Percentiles rank a stretch among this genome's conserved stretches.
Evolutionary conservation across 2,329 filamentous ascomycete genomes (phyloP).

Genomic region (Phaeophleospora eucalypticola): DNA sequence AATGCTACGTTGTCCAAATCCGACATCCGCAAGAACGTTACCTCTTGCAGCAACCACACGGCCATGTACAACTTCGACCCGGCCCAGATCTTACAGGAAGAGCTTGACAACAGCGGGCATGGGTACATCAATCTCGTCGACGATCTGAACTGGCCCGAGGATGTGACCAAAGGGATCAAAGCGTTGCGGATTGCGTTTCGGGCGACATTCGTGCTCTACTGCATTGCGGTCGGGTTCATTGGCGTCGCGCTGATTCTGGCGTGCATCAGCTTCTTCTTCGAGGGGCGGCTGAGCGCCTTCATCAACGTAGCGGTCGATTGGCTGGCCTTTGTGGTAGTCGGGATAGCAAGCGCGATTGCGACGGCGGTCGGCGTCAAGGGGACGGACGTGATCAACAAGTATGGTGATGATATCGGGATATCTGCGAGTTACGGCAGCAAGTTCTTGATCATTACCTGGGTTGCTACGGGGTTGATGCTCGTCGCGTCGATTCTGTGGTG

Average conservation of each 20-base stretch:
- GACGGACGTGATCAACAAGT: conserved; percentile 49
- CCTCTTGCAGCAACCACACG: conserved; percentile 50
- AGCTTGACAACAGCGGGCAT: conserved; percentile 41
- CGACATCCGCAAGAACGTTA: conserved; percentile 50
- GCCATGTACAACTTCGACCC: conserved; percentile 57
- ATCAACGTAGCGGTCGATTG: conserved; percentile 49
- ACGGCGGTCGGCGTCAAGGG: conserved; percentile 59
- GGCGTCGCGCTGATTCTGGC: conserved; percentile 49
- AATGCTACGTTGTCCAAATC: conserved; percentile 39
- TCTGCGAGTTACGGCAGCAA: conserved; percentile 49
- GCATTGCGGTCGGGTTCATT: conserved; percentile 52
- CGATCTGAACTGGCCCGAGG: conserved; percentile 54
- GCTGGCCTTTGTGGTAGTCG: conserved; percentile 56
- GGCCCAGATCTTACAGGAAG: conserved; percentile 44
- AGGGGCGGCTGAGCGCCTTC: conserved; percentile 45
- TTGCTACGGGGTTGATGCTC: conserved; percentile 40
- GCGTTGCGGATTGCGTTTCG: conserved; percentile 48
- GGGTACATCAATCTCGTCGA: conserved; percentile 45
- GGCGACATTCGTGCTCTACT: conserved; percentile 57
- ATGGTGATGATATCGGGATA: conserved; percentile 49
- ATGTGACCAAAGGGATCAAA: conserved; percentile 52
- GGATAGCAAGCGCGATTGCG: conserved; percentile 70
- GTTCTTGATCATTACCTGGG: conserved; percentile 59
- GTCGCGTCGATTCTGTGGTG: conserved; percentile 29
- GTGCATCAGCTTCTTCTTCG: conserved; percentile 42